Base-by-base conservation (phyloP, 2,329 filamentous ascomycete genomes). In the Phialophora verrucosa region DNA sequence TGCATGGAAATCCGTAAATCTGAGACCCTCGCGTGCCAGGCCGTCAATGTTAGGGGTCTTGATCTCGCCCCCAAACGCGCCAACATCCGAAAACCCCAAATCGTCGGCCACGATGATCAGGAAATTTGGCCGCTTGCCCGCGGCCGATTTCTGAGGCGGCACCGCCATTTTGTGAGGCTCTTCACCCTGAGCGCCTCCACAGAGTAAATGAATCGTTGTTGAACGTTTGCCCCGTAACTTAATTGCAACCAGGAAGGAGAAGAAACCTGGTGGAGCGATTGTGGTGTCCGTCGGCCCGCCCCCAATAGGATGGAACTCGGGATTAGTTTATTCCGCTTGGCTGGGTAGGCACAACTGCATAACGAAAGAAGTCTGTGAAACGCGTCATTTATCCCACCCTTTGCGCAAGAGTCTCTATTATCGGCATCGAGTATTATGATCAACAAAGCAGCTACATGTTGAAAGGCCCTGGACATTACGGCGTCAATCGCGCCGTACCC, bases 41-140 rank as follows among this genome's bases (percentile, higher is more conserved):
- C 68, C 29, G 65, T 74, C 63, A 53, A 69, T 55, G 32, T 72
- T 71, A 1, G 75, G 74, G 3, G 75, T 77, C 31, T 75, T 61
- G 62, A 77, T 77, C 58, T 78, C 76, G 20, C 70, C 68, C 10
- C 74, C 75, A 68, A 73, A 77, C 1, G 66, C 61, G 10, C 72
- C 69, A 10, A 73, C 60, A 50, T 77, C 75, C 17, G 70, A 72
- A 55, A 75, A 78, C 3, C 75, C 75, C 27, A 77, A 29, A 49
- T 66, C 64, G 50, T 66, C 64, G 23, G 64, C 64, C 60, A 66
- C 60, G 38, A 66, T 63, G 35, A 66, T 25, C 17, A 66, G 49
- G 60, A 66, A 66, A 44, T 66, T 66, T 32, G 64, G 64, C 35
- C 64, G 59, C 58, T 23, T 47, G 29, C 32, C 20, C 6, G 59